Conservation (phyloP, 1,284 basidiomycete species). For the Porodaedalea pini region DNA sequence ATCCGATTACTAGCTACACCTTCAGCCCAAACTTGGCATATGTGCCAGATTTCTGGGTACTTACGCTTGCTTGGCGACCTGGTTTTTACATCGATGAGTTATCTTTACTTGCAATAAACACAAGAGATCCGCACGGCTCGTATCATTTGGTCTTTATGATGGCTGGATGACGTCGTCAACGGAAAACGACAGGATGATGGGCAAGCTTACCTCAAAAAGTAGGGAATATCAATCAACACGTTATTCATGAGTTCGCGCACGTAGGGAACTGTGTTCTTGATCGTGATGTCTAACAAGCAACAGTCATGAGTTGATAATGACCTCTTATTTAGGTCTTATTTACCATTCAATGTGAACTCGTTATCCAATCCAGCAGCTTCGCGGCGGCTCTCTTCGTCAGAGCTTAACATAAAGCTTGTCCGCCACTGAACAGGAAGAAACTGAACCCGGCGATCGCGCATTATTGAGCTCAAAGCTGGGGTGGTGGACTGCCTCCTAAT, state of each 20-base stretch:
- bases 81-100: background rate
- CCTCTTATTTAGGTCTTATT: slow-evolving; percentile 18
- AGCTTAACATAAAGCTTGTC: slow-evolving; percentile 40
- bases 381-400: slow-evolving; percentile 38
- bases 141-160: slow-evolving; percentile 47
- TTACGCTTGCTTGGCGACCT: slow-evolving; percentile 28
- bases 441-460: slow-evolving; percentile 41
- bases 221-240: slow-evolving; percentile 43
- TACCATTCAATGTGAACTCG: slow-evolving; percentile 39
- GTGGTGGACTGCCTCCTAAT: slow-evolving; percentile 37
- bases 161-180: slow-evolving; percentile 26
- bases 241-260: slow-evolving; percentile 45
- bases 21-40: background rate
- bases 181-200: background rate
- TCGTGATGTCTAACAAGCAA: slow-evolving; percentile 37
- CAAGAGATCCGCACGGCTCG: slow-evolving; percentile 35
- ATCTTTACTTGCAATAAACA: slow-evolving; percentile 7
- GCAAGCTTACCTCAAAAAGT: slow-evolving; percentile 30
- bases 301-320: background rate
- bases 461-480: slow-evolving; percentile 40
- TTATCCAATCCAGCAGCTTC: slow-evolving; percentile 41
- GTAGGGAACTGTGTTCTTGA: slow-evolving; percentile 41
- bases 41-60: background rate
- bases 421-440: slow-evolving; percentile 54
- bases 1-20: slow-evolving; percentile 31